Evolutionary conservation across 805 yeast genomes (phyloP), one percentile per base, ranked within the genome.

Genomic region (Citeromyces nyonsensis): DNA sequence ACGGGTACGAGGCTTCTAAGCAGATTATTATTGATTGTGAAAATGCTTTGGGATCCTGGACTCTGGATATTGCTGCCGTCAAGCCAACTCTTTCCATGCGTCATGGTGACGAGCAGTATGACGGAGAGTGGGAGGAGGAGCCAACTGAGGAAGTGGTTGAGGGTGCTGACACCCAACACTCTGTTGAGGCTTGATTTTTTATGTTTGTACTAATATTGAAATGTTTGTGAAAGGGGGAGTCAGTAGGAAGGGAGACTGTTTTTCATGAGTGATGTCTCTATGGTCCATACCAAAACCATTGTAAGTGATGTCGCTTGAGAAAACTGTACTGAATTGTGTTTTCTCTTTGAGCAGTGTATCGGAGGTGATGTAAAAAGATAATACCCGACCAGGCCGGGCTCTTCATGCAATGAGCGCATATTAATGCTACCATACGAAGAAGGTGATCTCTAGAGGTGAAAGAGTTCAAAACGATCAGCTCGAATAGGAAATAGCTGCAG

Each of bases 1-100:
- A 91, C 53, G 97, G 97, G 44, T 88, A 85, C 59, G 96, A 88
- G 57, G 95, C 95, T 38, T 81, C 95, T 40, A 86, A 85, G 69
- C 97, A 91, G 69, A 84, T 91, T 63, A 85, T 91, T 52, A 80
- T 85, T 55, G 97, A 88, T 58, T 91, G 94, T 45, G 98, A 88
- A 68, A 78, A 76, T 46, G 94, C 96, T 40, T 71, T 88, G 51
- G 94, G 93, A 40, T 71, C 84, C 40, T 88, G 98, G 98, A 91
- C 97, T 45, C 69, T 86, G 51, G 97, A 91, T 60, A 71, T 77
- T 52, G 95, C 97, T 45, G 86, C 75, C 40, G 93, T 88, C 49
- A 86, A 83, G 70, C 95, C 95, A 48, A 70, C 95, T 41, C 71
- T 85, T 50, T 80, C 93, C 11, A 73, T 83, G 61, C 83, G 80